These are phyloP conservation scores for Aspergillus udagawae DNA, from an alignment of 2,329 filamentous ascomycete genomes.

Conservation along the genomic window DNA sequence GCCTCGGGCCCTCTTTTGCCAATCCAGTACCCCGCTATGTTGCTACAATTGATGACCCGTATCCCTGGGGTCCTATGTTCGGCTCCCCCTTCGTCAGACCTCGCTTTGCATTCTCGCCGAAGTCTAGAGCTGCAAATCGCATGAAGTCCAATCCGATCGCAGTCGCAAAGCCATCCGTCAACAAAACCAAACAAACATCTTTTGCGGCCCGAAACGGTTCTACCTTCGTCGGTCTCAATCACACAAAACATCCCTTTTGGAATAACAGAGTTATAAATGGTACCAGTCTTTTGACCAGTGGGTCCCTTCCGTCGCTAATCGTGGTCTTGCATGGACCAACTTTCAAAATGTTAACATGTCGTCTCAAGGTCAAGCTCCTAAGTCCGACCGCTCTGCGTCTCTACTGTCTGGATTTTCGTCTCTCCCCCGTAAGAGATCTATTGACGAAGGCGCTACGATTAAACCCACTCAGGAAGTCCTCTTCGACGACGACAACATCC, in stretches of 20 bases:
- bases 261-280: no score
- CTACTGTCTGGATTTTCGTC: constrained; percentile 1
- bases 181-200: not conserved
- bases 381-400: constrained; percentile 9
- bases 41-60: not conserved
- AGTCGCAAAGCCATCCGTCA: not conserved
- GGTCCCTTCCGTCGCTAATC: not conserved
- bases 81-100: constrained; percentile 6
- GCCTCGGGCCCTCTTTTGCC: not conserved
- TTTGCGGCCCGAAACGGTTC: not conserved
- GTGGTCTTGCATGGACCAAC: constrained; percentile 11
- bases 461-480: not conserved
- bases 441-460: constrained; percentile 3
- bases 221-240: not conserved
- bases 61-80: not conserved
- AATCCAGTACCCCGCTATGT: not conserved
- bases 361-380: constrained; percentile 3
- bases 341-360: constrained; percentile 5
- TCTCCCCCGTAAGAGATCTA: constrained; percentile 11
- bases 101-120: constrained; percentile 9
- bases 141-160: not conserved
- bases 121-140: not conserved
- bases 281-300: not conserved
- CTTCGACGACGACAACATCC: not conserved
- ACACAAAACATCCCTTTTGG: not conserved